These are phyloP conservation scores for Euphorbia peplus DNA, from an alignment of 345 rosid species.

Conservation along the genomic window DNA sequence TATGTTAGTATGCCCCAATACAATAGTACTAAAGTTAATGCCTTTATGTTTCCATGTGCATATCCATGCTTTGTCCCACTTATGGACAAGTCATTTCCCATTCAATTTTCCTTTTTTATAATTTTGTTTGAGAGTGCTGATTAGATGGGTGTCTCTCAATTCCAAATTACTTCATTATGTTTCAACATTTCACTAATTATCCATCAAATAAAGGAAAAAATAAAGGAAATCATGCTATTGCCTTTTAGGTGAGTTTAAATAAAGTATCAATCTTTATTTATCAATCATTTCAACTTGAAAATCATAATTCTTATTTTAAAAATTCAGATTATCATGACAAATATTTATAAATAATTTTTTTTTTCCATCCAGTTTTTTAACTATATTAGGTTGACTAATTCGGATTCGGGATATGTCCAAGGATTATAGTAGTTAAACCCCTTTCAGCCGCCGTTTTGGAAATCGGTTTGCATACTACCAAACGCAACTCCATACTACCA, in stretches of 20 bases:
- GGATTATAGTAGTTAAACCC: too few relatives aligned
- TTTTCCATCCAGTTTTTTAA: too few relatives aligned
- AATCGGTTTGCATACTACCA: too few relatives aligned
- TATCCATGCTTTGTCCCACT: constrained; percentile 16
- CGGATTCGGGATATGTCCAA: too few relatives aligned
- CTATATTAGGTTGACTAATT: too few relatives aligned
- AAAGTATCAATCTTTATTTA: not conserved
- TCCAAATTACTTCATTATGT: not conserved
- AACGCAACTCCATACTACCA: too few relatives aligned
- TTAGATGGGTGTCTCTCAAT: constrained; percentile 1
- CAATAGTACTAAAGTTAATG: not conserved
- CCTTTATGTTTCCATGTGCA: constrained; percentile 27
- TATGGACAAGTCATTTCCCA: constrained; percentile 12
- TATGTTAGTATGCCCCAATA: not conserved
- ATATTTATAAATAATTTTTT: too few relatives aligned
- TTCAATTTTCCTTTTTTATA: constrained; percentile 3
- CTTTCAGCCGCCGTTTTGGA: too few relatives aligned
- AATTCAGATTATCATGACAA: too few relatives aligned
- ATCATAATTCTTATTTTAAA: not conserved
- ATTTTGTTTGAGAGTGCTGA: not conserved
- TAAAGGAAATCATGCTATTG: not conserved
- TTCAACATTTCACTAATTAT: not conserved
- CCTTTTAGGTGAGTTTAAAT: not conserved
- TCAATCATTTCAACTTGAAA: not conserved
- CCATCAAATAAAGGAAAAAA: not conserved